These are phyloP conservation scores for Phialocephala sp. DNA, from an alignment of 2,329 filamentous ascomycete species.

Conservation along the genomic window DNA sequence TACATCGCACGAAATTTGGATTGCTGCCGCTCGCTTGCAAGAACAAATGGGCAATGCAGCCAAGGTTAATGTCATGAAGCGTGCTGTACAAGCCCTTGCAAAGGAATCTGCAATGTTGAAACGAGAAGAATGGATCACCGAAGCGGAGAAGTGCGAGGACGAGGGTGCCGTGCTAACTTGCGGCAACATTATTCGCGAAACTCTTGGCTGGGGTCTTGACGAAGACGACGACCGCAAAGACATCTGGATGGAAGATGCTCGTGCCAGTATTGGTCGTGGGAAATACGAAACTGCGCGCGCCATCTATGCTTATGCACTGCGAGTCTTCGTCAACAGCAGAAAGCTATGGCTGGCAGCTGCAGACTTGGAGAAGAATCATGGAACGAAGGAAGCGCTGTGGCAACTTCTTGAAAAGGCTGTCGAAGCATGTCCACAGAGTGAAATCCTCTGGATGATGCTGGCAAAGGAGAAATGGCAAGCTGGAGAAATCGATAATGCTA, in stretches of 20 bases:
- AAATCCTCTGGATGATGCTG: constrained; percentile 94
- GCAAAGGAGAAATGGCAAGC: constrained; percentile 94
- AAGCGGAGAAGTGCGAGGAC: constrained; percentile 93
- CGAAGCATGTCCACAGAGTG: constrained; percentile 88
- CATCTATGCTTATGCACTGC: constrained; percentile 89
- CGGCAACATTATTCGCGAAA: constrained; percentile 88
- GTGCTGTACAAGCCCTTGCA: constrained; percentile 84
- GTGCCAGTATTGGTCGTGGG: constrained; percentile 77
- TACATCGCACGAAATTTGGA: constrained; percentile 95
- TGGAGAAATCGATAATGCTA: constrained; percentile 85
- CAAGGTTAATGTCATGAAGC: constrained; percentile 92
- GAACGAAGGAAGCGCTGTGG: constrained; percentile 81
- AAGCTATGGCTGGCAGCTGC: constrained; percentile 90
- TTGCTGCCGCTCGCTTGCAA: constrained; percentile 88
- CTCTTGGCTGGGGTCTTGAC: constrained; percentile 89
- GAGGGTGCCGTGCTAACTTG: constrained; percentile 89
- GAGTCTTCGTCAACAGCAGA: constrained; percentile 86
- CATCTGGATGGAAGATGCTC: constrained; percentile 94
- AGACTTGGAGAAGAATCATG: constrained; percentile 89
- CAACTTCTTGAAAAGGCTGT: constrained; percentile 90
- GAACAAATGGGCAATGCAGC: constrained; percentile 81
- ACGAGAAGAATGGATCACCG: constrained; percentile 93
- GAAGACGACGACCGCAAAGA: constrained; percentile 97
- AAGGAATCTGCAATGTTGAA: constrained; percentile 96
- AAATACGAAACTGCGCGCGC: constrained; percentile 90